Evolutionary conservation across 179 eudicot genomes (phyloP).

Genomic region (Vitellaria paradoxa): DNA sequence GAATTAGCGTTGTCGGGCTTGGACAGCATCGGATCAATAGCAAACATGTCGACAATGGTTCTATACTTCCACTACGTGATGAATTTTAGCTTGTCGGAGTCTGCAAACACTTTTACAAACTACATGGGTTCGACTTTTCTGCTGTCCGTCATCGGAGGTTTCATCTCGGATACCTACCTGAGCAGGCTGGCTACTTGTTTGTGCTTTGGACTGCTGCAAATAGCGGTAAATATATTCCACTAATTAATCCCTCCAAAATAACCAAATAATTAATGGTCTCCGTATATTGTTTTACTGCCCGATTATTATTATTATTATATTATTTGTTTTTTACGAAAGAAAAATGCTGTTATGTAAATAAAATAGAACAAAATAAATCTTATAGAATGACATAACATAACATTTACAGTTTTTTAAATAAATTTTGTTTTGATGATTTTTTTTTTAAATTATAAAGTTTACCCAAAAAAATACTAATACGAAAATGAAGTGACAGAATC

Average conservation of each 20-base stretch:
- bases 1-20: constrained; percentile 24
- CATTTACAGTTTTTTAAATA: too few relatives aligned
- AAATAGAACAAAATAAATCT: too few relatives aligned
- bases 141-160: constrained; percentile 38
- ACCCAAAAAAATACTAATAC: too few relatives aligned
- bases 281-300: neutral
- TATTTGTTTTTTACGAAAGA: too few relatives aligned
- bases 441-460: too few relatives aligned
- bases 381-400: too few relatives aligned
- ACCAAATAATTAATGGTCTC: neutral
- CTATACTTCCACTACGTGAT: constrained; percentile 27
- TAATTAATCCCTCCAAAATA: neutral
- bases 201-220: constrained; percentile 29
- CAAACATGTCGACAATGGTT: constrained; percentile 29
- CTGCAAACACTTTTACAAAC: constrained; percentile 41
- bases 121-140: constrained; percentile 33
- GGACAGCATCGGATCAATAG: constrained; percentile 38
- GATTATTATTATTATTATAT: too few relatives aligned
- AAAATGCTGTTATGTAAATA: too few relatives aligned
- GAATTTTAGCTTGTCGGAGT: constrained; percentile 16
- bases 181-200: constrained; percentile 29
- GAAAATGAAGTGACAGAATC: too few relatives aligned
- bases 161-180: constrained; percentile 41
- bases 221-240: constrained; percentile 24
- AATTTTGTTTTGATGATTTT: too few relatives aligned